Evolutionary conservation across 176 grass and related monocot species (phyloP).

Genomic region (Oryza australiensis): DNA sequence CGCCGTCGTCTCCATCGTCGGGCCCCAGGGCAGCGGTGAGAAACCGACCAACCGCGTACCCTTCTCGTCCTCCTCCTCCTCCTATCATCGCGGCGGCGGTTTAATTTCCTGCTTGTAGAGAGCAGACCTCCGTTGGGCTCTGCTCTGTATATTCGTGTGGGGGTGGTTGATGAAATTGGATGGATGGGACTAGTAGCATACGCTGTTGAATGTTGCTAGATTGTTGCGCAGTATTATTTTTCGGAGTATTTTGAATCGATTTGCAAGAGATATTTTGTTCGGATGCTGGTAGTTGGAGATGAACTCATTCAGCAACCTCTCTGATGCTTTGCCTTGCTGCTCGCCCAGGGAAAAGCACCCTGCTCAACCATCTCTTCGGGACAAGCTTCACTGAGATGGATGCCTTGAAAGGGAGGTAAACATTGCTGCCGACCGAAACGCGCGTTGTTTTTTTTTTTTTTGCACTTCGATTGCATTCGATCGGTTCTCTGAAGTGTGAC

Average conservation of each 20-base stretch:
- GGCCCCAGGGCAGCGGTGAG: conserved; percentile 89
- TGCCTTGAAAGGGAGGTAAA: conserved; percentile 80
- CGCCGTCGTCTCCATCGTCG: conserved; percentile 85
- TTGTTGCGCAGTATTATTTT: no score
- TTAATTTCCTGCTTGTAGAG: no score
- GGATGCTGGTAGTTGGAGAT: not conserved
- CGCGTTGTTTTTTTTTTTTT: not conserved
- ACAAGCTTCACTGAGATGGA: conserved; percentile 86
- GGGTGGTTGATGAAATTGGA: no score
- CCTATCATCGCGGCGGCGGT: no score
- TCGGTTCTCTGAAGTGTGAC: not conserved
- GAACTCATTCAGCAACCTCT: not conserved
- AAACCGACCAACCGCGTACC: no score
- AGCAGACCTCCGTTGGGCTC: no score
- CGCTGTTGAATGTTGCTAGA: no score
- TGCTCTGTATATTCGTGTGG: no score
- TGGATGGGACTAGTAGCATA: no score
- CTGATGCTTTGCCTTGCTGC: conserved; percentile 12
- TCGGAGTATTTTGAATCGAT: no score
- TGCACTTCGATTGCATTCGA: not conserved
- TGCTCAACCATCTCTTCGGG: conserved; percentile 84
- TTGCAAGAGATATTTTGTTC: no score
- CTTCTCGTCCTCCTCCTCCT: no score
- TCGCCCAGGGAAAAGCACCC: conserved; percentile 77
- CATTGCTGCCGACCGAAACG: not conserved